Percentiles rank a stretch among this genome's conserved stretches.
Conservation (phyloP, 2,329 filamentous ascomycete genomes). For the Stagonosporopsis cucurbitacearum region DNA sequence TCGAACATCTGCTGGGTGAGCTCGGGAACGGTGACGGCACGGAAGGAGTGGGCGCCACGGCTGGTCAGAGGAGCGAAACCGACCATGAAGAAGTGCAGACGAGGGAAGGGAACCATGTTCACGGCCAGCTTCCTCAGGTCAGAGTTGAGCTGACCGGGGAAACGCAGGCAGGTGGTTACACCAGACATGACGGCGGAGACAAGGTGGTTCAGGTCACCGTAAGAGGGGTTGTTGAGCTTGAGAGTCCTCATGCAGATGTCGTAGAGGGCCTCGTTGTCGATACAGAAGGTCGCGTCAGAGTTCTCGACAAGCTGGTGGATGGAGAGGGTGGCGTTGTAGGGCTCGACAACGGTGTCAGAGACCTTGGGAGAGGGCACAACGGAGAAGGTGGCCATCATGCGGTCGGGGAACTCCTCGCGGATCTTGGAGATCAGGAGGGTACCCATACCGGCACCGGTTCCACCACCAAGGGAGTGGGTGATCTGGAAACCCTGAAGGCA, state of each 20-base stretch:
- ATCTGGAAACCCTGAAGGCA: slow-evolving; percentile 99
- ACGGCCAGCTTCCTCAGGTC: slow-evolving; percentile 99
- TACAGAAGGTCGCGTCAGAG: slow-evolving; percentile 99
- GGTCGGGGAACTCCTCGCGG: slow-evolving; percentile 99
- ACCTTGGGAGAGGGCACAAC: slow-evolving; percentile 99
- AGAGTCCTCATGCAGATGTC: slow-evolving; percentile 99
- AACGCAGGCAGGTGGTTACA: slow-evolving; percentile 97
- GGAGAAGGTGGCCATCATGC: slow-evolving; percentile 99
- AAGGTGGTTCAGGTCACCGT: slow-evolving; percentile 99
- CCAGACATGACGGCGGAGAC: slow-evolving; percentile 99
- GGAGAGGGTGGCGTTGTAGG: slow-evolving; percentile 99
- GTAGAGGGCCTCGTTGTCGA: slow-evolving; percentile 99
- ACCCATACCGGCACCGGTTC: slow-evolving; percentile 99
- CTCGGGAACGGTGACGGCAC: slow-evolving; percentile 95
- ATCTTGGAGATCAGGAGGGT: slow-evolving; percentile 99
- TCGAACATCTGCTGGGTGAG: slow-evolving; percentile 99
- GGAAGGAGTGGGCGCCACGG: slow-evolving; percentile 91
- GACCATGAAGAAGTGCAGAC: slow-evolving; percentile 99
- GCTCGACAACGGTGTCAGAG: slow-evolving; percentile 98
- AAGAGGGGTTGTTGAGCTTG: slow-evolving; percentile 98
- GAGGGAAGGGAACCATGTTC: slow-evolving; percentile 99
- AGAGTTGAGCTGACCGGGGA: slow-evolving; percentile 99
- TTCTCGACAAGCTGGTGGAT: slow-evolving; percentile 99
- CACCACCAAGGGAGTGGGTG: slow-evolving; percentile 99
- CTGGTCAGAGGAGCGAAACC: slow-evolving; percentile 98